Evolutionary conservation across 2,329 filamentous ascomycete genomes (phyloP).

Genomic region (Fusarium oligoseptatum): DNA sequence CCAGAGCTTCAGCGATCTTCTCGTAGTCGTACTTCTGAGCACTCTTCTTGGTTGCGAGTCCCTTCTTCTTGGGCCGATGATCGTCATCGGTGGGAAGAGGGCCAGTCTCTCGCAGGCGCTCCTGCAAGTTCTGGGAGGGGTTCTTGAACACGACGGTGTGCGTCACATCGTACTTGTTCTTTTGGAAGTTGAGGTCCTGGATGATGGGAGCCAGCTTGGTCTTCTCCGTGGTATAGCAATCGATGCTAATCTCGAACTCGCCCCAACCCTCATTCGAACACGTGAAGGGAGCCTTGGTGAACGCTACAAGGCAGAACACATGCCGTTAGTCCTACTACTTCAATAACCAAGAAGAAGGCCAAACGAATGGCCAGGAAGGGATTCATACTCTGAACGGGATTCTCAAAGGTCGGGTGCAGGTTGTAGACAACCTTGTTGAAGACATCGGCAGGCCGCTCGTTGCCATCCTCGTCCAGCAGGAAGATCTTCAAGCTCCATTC

Average conservation of each 20-base stretch:
- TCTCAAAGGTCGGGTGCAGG: conserved; percentile 93
- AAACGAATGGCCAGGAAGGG: neutral
- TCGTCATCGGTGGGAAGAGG: conserved; percentile 83
- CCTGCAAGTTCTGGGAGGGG: conserved; percentile 87
- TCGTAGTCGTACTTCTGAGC: conserved; percentile 86
- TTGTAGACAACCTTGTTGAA: conserved; percentile 96
- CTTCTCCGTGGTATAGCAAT: conserved; percentile 87
- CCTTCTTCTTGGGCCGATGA: conserved; percentile 70
- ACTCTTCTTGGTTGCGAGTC: conserved; percentile 81
- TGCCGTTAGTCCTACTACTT: conserved; percentile 25
- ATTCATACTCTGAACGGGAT: conserved; percentile 83
- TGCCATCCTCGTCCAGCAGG: conserved; percentile 86
- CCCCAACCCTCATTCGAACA: conserved; percentile 98
- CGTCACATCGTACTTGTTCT: conserved; percentile 83
- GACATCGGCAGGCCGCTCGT: conserved; percentile 83
- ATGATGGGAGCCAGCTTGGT: conserved; percentile 79
- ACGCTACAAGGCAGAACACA: conserved; percentile 63
- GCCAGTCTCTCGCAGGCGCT: conserved; percentile 84
- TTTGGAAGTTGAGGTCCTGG: conserved; percentile 94
- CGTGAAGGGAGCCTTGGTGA: conserved; percentile 87
- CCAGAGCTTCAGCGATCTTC: conserved; percentile 92
- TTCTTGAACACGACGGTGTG: conserved; percentile 92
- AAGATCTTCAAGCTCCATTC: conserved; percentile 91
- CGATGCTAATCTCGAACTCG: conserved; percentile 95
- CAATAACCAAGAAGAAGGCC: neutral